Base-by-base conservation (phyloP, 441 rosid genomes). In the Cnidoscolus chayamansa region DNA sequence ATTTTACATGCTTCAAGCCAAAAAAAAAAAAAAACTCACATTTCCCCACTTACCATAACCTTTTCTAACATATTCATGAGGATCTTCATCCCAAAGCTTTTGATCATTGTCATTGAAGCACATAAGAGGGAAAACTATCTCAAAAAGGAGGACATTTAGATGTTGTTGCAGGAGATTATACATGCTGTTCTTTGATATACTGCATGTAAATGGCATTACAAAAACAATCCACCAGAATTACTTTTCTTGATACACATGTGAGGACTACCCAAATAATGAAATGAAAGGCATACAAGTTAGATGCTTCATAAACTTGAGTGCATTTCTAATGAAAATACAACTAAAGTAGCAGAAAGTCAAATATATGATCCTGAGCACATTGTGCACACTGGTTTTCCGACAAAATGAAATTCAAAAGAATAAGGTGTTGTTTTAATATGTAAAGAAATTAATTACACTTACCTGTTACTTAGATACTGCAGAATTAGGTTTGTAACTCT, bases 71-170 rank as follows among this genome's bases (percentile, higher is more conserved):
- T 96, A 96, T 81, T 96, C 98, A 74, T 93, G 98, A 1, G 99
- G 98, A 74, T 96, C 99, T 88, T 96, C 99, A 50, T 93, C 99
- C 99, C 99, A 96, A 76, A 96, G 99, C 83, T 88, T 85, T 84
- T 96, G 98, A 87, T 96, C 99, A 85, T 87, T 86, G 82, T 96
- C 97, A 80, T 79, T 93, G 84, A 96, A 96, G 85, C 99, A 96
- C 97, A 91, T 89, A 15, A 96, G 89, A 49, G 99, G 99, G 65
- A 93, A 96, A 75, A 96, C 89, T 76, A 96, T 86, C 80, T 96
- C 96, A 77, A 91, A 93, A 32, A 96, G 90, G 65, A 96, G 97
- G 79, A 89, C 87, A 76, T 91, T 86, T 69, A 96, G 94, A 63
- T 79, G 89, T 48, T 92, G 98, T 81, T 89, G 97, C 82, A 96